phyloP scores from a whole-genome alignment of 1,139 yeast species.

The Tardiomyces digboiensis region DNA sequence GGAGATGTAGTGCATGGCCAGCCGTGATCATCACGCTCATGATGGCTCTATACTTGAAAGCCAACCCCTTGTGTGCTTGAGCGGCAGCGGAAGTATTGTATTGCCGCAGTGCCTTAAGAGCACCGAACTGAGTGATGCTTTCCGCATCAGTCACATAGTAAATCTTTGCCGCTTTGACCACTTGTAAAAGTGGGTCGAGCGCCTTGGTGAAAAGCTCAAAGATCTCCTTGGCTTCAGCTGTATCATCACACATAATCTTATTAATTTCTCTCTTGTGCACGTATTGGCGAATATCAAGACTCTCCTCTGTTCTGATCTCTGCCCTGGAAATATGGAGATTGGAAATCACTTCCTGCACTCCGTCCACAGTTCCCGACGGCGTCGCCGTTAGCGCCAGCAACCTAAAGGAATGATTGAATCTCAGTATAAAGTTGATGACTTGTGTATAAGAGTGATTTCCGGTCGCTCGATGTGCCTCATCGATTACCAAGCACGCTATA shows the following conservation, averaged over 20 bases:
- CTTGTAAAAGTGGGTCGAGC: conserved; percentile 49
- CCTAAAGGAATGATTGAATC: conserved; percentile 61
- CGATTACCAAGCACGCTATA: conserved; percentile 70
- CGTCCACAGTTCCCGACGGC: conserved; percentile 81
- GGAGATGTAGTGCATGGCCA: conserved; percentile 44
- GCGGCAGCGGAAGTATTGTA: conserved; percentile 17
- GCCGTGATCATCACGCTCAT: conserved; percentile 53
- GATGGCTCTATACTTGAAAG: conserved; percentile 19
- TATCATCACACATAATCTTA: conserved; percentile 44
- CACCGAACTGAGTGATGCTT: conserved; percentile 59
- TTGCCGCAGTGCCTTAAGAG: conserved; percentile 59
- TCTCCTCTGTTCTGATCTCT: conserved; percentile 80
- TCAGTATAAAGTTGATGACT: conserved; percentile 55
- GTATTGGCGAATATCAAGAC: conserved; percentile 70
- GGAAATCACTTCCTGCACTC: conserved; percentile 76
- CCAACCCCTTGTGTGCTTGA: conserved; percentile 12
- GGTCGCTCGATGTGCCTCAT: conserved; percentile 92
- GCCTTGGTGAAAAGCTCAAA: conserved; percentile 48
- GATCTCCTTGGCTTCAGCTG: conserved; percentile 44
- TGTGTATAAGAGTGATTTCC: conserved; percentile 87
- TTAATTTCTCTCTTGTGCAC: conserved; percentile 63
- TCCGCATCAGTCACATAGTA: conserved; percentile 57
- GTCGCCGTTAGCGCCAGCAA: conserved; percentile 91
- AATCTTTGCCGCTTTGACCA: conserved; percentile 55
- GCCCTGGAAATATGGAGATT: conserved; percentile 66